Evolutionary conservation across 176 grass and related monocot genomes (phyloP), one percentile per base, ranked within the genome.

Genomic region (Poa pratensis): DNA sequence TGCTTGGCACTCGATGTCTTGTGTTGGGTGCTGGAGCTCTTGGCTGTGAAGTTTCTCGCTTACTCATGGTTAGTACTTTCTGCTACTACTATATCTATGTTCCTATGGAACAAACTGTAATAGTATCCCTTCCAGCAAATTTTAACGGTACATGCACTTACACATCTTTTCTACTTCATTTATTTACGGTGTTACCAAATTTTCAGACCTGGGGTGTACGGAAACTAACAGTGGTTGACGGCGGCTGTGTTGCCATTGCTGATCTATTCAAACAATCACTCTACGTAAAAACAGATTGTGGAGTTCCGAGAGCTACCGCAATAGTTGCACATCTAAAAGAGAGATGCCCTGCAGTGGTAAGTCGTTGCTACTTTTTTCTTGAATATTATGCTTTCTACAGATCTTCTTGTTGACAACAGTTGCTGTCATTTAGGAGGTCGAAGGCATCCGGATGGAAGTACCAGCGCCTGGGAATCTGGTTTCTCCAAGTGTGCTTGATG

Each of bases 31-130:
- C 92, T 67, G 93, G 96, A 85, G 34, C 91, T 57, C 93, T 98
- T 81, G 96, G 96, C 76, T 98, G 93, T 83, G 93, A 98, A 85
- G 91, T 98, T 89, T 91, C 96, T 77, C 96, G 91, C 20, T 87
- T 98, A 82, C 91, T 98, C 72, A 94, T 89, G 87, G 96, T 98
- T 76, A 87, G 86, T 91, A 64, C 45, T 79, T 78, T 88, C 46
- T 70, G 12, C 43, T 18, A 30, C 30, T 30, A 30, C 30, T 30
- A 30, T 30, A 30, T 30, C 30, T 30, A 30, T 30, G 30, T 30
- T 30, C 30, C 30, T 30, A 54, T 82, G 24, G 57, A 64, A 58
- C 27, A 20, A 74, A 89, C 57, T 14, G 17, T 71, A 89, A 66
- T 69, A 77, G 10, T 35, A 59, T 82, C 1, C 23, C 49, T 63